phyloP scores from a whole-genome alignment of 2,329 filamentous ascomycete genomes.

The Pestalotiopsis fici region DNA sequence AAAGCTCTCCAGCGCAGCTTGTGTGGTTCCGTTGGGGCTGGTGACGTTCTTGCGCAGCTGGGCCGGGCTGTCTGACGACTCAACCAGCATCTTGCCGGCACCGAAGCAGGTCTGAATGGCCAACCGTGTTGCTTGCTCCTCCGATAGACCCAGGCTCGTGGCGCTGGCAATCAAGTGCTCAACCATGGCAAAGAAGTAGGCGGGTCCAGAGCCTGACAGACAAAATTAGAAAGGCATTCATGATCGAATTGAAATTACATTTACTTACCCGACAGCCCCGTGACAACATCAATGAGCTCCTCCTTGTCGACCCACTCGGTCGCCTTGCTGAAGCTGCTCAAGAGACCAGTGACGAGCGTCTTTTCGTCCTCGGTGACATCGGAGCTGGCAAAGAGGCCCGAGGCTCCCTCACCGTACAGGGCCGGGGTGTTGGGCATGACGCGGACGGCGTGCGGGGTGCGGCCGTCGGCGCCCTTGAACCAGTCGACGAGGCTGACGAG shows the following conservation, averaged over 20 bases:
- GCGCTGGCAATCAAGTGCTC: constrained; percentile 50
- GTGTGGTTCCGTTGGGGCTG: constrained; percentile 52
- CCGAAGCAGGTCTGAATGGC: constrained; percentile 53
- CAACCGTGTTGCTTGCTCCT: constrained; percentile 49
- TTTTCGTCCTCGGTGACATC: constrained; percentile 43
- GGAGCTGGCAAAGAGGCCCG: constrained; percentile 44
- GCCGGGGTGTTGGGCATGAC: constrained; percentile 57
- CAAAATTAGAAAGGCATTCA: background rate
- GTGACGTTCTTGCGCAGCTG: constrained; percentile 53
- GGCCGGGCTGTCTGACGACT: constrained; percentile 44
- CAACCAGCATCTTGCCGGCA: constrained; percentile 52
- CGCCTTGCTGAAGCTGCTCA: constrained; percentile 47
- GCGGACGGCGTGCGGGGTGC: constrained; percentile 45
- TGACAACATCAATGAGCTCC: constrained; percentile 51
- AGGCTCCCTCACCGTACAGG: constrained; percentile 50
- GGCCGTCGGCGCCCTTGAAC: constrained; percentile 37
- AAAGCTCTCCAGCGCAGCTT: constrained; percentile 50
- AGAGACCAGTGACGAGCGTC: constrained; percentile 40
- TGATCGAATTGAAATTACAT: background rate
- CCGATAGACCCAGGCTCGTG: constrained; percentile 42
- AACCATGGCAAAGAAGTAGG: constrained; percentile 55
- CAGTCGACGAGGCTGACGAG: constrained; percentile 43
- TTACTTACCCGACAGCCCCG: constrained; percentile 46
- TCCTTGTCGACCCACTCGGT: constrained; percentile 52
- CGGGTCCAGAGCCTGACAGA: constrained; percentile 46